Conservation (phyloP, 202 grass and related monocot species). For the Tripidium arundinaceum region DNA sequence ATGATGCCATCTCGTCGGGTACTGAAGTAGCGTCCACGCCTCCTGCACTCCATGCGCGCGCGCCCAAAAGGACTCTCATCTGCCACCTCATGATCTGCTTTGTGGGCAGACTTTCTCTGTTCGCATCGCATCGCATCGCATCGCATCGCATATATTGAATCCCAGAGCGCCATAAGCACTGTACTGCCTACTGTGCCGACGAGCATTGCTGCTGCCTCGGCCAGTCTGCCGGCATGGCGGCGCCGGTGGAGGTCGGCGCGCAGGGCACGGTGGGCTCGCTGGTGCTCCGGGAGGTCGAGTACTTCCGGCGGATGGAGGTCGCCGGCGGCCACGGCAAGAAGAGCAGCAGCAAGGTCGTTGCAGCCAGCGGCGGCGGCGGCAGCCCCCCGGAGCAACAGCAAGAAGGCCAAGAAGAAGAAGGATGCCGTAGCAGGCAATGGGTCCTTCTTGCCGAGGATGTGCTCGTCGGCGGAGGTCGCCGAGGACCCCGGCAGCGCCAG, state of each 20-base stretch:
- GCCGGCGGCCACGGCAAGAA: not conserved
- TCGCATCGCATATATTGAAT: no score
- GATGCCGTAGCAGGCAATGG: not conserved
- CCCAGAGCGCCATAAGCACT: not conserved
- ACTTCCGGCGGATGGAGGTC: conserved; percentile 25
- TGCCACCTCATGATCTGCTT: not conserved
- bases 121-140: not conserved
- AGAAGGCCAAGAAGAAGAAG: not conserved
- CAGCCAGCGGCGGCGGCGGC: not conserved
- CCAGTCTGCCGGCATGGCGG: conserved; percentile 27
- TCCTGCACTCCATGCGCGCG: no score
- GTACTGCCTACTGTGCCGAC: not conserved
- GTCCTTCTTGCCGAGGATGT: conserved; percentile 44
- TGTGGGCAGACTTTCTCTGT: no score
- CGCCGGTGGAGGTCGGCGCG: conserved; percentile 41
- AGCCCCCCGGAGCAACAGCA: not conserved
- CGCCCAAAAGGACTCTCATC: no score
- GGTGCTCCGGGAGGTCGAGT: conserved; percentile 41
- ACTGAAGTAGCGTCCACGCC: not conserved
- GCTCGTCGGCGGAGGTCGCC: conserved; percentile 39
- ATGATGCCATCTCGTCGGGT: not conserved
- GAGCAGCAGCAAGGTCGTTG: conserved; percentile 14
- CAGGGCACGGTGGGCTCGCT: conserved; percentile 38
- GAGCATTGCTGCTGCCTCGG: not conserved
- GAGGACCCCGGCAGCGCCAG: not conserved